Evolutionary conservation across 371 early-diverging fungal genomes (phyloP).

Genomic region (Apophysomyces trapeziformis): DNA sequence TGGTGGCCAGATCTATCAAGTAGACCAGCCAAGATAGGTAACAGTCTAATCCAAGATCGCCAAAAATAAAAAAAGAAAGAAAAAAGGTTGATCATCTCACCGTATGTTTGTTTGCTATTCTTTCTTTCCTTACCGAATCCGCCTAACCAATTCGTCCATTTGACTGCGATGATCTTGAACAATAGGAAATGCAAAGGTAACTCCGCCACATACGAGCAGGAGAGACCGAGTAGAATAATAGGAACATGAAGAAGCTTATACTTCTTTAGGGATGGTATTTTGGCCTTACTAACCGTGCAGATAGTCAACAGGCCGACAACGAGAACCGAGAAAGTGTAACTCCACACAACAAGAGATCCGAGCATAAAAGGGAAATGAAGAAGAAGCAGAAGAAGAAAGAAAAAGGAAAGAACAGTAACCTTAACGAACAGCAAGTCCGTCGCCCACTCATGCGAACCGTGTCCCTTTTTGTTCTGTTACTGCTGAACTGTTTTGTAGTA

Average conservation of each 20-base stretch:
- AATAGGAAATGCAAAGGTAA: slow-evolving; percentile 32
- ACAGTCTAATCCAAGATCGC: slow-evolving; percentile 19
- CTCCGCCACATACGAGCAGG: slow-evolving; percentile 29
- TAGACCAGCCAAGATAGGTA: slow-evolving; percentile 19
- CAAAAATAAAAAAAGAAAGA: neutral
- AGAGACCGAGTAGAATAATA: slow-evolving; percentile 16
- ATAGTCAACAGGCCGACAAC: slow-evolving; percentile 5
- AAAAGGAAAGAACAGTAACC: neutral
- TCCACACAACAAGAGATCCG: slow-evolving; percentile 20
- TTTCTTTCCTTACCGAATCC: slow-evolving; percentile 31
- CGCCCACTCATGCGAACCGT: too few relatives aligned
- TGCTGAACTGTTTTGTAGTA: too few relatives aligned
- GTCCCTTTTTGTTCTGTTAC: too few relatives aligned
- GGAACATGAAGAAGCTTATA: neutral
- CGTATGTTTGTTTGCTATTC: neutral
- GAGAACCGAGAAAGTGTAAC: slow-evolving; percentile 18
- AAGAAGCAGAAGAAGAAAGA: neutral
- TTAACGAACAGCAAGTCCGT: too few relatives aligned
- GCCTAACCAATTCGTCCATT: slow-evolving; percentile 24
- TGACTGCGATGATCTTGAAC: slow-evolving; percentile 19
- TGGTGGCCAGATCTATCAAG: slow-evolving; percentile 27
- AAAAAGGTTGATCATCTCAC: neutral
- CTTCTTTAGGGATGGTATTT: neutral
- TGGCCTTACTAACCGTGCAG: neutral
- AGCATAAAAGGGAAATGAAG: neutral